A percentile compares a stretch with the other conserved stretches of the same genome.
These are phyloP conservation scores for Annulohypoxylon maeteangense DNA, from an alignment of 495 filamentous ascomycete species.

Conservation along the genomic window DNA sequence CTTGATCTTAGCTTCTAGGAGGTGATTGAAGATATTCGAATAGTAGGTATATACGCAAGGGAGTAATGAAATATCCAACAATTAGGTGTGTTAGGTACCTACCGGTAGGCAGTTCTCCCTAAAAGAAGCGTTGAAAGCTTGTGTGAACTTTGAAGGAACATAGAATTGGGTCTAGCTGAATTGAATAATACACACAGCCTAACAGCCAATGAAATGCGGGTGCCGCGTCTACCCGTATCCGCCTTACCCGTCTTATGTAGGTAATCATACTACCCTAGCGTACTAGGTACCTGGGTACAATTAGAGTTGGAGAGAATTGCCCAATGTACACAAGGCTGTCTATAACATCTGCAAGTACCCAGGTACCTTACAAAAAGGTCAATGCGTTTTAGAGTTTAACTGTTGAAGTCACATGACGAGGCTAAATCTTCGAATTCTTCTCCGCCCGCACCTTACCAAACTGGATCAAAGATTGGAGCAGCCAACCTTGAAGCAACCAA, in stretches of 20 bases:
- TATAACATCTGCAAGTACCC: background rate
- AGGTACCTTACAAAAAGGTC: background rate
- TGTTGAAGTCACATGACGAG: background rate
- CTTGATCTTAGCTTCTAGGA: background rate
- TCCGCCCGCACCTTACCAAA: conserved; percentile 9
- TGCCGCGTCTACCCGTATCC: background rate
- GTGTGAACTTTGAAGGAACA: background rate
- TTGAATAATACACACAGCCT: background rate
- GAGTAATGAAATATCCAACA: too few relatives aligned
- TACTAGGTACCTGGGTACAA: too few relatives aligned
- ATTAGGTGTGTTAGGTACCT: too few relatives aligned
- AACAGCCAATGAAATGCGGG: background rate
- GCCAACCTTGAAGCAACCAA: background rate
- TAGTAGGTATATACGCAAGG: too few relatives aligned
- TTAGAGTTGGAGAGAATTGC: too few relatives aligned
- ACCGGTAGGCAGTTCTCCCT: too few relatives aligned
- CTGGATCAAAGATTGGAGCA: conserved; percentile 17
- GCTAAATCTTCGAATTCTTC: background rate
- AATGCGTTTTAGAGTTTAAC: background rate
- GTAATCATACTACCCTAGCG: too few relatives aligned
- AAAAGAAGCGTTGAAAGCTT: background rate
- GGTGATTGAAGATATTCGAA: too few relatives aligned
- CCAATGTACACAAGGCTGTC: background rate
- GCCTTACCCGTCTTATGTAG: background rate
- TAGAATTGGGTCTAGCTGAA: background rate